Base-by-base conservation (phyloP, 2,329 filamentous ascomycete species). In the Ophiostoma perfectum region DNA sequence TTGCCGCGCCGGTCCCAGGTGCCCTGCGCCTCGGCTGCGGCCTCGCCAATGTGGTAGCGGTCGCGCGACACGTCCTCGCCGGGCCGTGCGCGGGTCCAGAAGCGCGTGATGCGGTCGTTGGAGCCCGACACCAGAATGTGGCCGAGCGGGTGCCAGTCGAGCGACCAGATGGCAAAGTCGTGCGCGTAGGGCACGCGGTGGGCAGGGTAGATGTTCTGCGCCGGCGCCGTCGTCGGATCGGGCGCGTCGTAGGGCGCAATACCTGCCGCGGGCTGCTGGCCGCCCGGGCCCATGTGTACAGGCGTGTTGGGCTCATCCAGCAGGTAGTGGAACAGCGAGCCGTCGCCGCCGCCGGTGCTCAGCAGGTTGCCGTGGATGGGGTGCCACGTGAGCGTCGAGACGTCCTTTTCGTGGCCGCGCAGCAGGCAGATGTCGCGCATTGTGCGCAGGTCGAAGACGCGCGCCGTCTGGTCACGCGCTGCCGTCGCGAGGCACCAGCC, bases 381-480 rank as follows among this genome's bases (percentile, higher is more conserved):
- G 78, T 99, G 95, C 92, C 94, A 99, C 3, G 91, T 84, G 66
- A 99, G 80, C 0, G 93, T 96, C 12, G 92, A 94, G 70, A 99
- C 92, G 73, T 97, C 95, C 79, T 97, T 98, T 73, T 98, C 93
- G 76, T 98, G 93, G 7, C 95, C 95, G 73, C 94, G 91, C 36
- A 99, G 85, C 64, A 98, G 86, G 73, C 93, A 92, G 68, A 98
- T 93, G 77, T 99, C 95, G 71, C 95, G 90, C 95, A 99, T 98
- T 90, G 97, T 97, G 65, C 95, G 88, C 68, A 99, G 83, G 77
- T 99, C 95, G 75, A 98, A 98, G 63, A 99, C 88, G 70, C 95
- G 88, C 8, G 93, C 93, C 0, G 92, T 96, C 77, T 96, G 92
- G 75, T 99, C 95, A 76, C 95, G 87, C 60, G 93, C 95, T 44